Percentiles rank a stretch among this genome's conserved stretches.
These are phyloP conservation scores for Aureococcus anophagefferens DNA, from an alignment of 108 stramenopile species.

Conservation along the genomic window DNA sequence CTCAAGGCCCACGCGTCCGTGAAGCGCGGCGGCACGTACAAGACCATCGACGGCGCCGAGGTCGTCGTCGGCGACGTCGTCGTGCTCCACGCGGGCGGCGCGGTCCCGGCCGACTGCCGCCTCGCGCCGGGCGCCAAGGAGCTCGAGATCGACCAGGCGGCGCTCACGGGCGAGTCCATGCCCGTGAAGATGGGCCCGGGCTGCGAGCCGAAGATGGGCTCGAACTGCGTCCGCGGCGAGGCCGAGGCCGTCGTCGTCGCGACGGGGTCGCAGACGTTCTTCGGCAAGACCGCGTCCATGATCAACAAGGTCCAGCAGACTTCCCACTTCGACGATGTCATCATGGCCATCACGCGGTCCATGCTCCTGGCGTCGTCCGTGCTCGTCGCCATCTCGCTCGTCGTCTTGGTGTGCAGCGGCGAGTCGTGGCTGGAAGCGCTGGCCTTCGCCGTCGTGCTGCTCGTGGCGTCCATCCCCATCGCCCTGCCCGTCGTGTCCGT, in stretches of 20 bases:
- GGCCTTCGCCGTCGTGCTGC: slow-evolving; percentile 53
- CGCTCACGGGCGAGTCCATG: too few species aligned
- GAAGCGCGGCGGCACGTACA: slow-evolving; percentile 60
- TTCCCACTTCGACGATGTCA: slow-evolving; percentile 49
- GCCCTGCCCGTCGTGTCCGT: slow-evolving; percentile 67
- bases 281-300: slow-evolving; percentile 60
- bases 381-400: slow-evolving; percentile 44
- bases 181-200: too few species aligned
- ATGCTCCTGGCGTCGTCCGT: slow-evolving; percentile 45
- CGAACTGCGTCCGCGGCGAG: too few species aligned
- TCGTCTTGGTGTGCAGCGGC: slow-evolving; percentile 34
- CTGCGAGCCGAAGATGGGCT: too few species aligned
- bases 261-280: slow-evolving; percentile 63
- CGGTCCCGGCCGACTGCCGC: too few species aligned
- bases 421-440: slow-evolving; percentile 29
- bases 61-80: too few species aligned
- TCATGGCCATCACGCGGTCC: slow-evolving; percentile 52
- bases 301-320: slow-evolving; percentile 33
- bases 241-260: slow-evolving; percentile 29
- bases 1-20: slow-evolving; percentile 59
- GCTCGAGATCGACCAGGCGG: too few species aligned
- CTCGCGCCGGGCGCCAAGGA: too few species aligned
- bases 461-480: slow-evolving; percentile 68
- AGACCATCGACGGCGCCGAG: too few species aligned
- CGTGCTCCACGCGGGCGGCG: too few species aligned